These are phyloP conservation scores for Fraxinus sp. DNA, from an alignment of 305 asterid species.

Conservation along the genomic window DNA sequence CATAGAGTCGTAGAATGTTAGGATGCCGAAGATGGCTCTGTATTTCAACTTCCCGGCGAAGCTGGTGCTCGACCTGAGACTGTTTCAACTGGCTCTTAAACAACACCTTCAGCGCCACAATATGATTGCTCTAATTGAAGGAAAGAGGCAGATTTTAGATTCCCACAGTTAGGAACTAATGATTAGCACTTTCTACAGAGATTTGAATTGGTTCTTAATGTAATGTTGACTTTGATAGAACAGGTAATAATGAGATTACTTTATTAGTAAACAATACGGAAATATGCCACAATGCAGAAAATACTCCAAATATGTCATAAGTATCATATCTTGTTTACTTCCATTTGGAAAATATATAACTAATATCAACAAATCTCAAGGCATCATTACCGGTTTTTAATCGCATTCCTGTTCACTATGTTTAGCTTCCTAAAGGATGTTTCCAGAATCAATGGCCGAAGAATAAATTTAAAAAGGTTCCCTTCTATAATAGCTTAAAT, in stretches of 20 bases:
- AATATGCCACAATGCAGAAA: not conserved
- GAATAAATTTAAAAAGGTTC: not conserved
- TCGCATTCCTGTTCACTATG: not conserved
- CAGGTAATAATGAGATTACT: not conserved
- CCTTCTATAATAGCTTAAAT: not conserved
- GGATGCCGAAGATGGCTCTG: slow-evolving; percentile 98
- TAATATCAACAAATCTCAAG: not conserved
- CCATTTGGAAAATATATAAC: not conserved
- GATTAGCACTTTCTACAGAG: not conserved
- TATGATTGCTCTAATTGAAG: slow-evolving; percentile 53
- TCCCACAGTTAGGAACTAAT: not conserved
- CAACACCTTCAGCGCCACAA: slow-evolving; percentile 89
- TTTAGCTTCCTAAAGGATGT: not conserved
- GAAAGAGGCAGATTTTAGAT: not conserved
- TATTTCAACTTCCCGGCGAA: slow-evolving; percentile 96
- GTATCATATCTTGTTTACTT: not conserved
- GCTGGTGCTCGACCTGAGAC: slow-evolving; percentile 97
- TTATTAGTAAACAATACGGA: not conserved
- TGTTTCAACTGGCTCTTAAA: slow-evolving; percentile 86
- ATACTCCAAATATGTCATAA: not conserved
- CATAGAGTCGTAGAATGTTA: slow-evolving; percentile 83
- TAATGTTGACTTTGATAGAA: slow-evolving; percentile 4
- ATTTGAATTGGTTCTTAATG: not conserved
- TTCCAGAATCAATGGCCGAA: not conserved
- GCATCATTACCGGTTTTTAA: not conserved